Evolutionary conservation across 352 stramenopile species (phyloP).

Genomic region (Pythium grandisporangium): DNA sequence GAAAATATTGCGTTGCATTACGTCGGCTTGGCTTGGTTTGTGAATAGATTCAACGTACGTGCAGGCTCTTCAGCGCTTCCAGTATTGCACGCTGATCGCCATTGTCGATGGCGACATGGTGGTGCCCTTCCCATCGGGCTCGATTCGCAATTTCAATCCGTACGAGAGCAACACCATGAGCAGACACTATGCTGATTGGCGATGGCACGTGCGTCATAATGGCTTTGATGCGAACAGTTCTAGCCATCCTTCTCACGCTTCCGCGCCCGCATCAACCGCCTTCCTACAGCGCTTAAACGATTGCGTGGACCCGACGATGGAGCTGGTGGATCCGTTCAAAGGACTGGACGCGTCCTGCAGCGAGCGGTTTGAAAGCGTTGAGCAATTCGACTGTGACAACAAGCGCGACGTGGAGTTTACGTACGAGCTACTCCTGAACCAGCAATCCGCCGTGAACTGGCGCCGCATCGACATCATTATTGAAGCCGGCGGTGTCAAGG

Average conservation of each 20-base stretch:
- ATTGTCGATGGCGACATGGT: slow-evolving; percentile 73
- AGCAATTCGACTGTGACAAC: slow-evolving; percentile 56
- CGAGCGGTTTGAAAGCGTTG: slow-evolving; percentile 42
- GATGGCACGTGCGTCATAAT: slow-evolving; percentile 59
- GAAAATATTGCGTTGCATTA: too few species aligned
- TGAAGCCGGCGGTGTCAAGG: slow-evolving; percentile 49
- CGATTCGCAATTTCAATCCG: slow-evolving; percentile 61
- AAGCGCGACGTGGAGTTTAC: slow-evolving; percentile 77
- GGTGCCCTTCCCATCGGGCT: slow-evolving; percentile 61
- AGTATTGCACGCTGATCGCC: slow-evolving; percentile 51
- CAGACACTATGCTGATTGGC: slow-evolving; percentile 46
- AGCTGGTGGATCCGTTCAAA: slow-evolving; percentile 23
- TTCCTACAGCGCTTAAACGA: slow-evolving; percentile 27
- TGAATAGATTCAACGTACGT: slow-evolving; percentile 47
- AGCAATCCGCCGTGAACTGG: slow-evolving; percentile 46
- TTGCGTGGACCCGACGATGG: slow-evolving; percentile 32
- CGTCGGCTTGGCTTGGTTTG: too few species aligned
- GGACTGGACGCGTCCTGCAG: slow-evolving; percentile 24
- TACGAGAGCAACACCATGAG: slow-evolving; percentile 46
- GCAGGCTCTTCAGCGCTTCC: slow-evolving; percentile 40
- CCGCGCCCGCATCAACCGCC: too few species aligned
- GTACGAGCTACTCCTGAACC: slow-evolving; percentile 38
- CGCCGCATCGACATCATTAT: slow-evolving; percentile 64
- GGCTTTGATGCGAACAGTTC: slow-evolving; percentile 27
- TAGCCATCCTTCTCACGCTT: too few species aligned